Conservation (phyloP, 2,329 filamentous ascomycete genomes). For the Xylariaceae sp. region DNA sequence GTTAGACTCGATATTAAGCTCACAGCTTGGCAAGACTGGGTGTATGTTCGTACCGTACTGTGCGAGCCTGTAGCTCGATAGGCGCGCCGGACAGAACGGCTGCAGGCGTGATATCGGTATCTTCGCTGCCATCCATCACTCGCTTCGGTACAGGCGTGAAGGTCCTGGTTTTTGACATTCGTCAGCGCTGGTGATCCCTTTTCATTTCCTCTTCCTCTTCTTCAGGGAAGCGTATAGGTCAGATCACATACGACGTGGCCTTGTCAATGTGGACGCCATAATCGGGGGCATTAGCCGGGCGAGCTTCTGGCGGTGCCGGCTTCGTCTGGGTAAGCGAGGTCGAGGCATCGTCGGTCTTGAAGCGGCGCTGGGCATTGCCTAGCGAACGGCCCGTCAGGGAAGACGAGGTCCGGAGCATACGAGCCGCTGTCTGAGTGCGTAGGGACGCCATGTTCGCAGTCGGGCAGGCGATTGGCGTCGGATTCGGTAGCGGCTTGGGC, state of each 20-base stretch:
- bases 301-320: slow-evolving; percentile 29
- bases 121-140: slow-evolving; percentile 88
- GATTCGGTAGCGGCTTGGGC: too few species aligned
- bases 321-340: slow-evolving; percentile 37
- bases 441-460: slow-evolving; percentile 36
- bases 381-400: slow-evolving; percentile 13
- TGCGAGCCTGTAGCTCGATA: slow-evolving; percentile 86
- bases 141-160: slow-evolving; percentile 89
- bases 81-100: slow-evolving; percentile 89
- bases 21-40: neutral
- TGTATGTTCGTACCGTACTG: slow-evolving; percentile 69
- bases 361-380: slow-evolving; percentile 45
- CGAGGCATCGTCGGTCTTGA: slow-evolving; percentile 34
- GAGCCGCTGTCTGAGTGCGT: slow-evolving; percentile 50
- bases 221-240: neutral
- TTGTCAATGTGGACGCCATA: slow-evolving; percentile 80
- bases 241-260: slow-evolving; percentile 72
- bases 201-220: neutral
- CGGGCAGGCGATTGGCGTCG: too few species aligned
- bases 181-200: neutral
- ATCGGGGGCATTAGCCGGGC: slow-evolving; percentile 65
- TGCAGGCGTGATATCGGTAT: slow-evolving; percentile 68
- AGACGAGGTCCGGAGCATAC: slow-evolving; percentile 46
- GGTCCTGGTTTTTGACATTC: slow-evolving; percentile 52
- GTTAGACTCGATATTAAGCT: neutral